Evolutionary conservation across 768 basidiomycete genomes (phyloP).

Genomic region (Lactarius hengduanensis): DNA sequence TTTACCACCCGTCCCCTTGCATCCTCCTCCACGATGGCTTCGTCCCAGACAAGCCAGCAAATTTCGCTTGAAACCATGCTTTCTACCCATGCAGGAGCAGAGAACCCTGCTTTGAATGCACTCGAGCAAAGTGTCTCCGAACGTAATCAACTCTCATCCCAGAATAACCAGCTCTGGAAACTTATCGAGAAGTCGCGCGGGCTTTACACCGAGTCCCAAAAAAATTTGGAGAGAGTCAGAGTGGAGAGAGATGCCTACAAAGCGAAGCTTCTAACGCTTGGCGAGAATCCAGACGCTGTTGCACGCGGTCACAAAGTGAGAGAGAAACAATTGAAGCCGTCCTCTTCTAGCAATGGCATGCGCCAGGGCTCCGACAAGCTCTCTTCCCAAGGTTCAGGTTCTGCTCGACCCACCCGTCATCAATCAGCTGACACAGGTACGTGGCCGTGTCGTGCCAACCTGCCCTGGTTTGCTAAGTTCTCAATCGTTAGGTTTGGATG

Average conservation of each 20-base stretch:
- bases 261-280: slow-evolving; percentile 36
- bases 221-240: slow-evolving; percentile 83
- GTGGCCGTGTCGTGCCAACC: slow-evolving; percentile 19
- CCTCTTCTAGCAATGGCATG: slow-evolving; percentile 35
- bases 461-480: slow-evolving; percentile 7
- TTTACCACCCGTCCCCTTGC: slow-evolving; percentile 30
- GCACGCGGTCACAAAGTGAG: slow-evolving; percentile 34
- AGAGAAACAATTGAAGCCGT: slow-evolving; percentile 34
- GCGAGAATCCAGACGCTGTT: slow-evolving; percentile 48
- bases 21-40: slow-evolving; percentile 31
- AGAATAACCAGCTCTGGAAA: slow-evolving; percentile 94
- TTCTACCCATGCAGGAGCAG: slow-evolving; percentile 48
- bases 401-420: slow-evolving; percentile 24
- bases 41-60: slow-evolving; percentile 34
- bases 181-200: slow-evolving; percentile 88
- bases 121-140: slow-evolving; percentile 78
- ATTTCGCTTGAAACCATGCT: slow-evolving; percentile 53
- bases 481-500: slow-evolving; percentile 6
- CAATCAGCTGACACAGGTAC: slow-evolving; percentile 40
- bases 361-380: slow-evolving; percentile 26
- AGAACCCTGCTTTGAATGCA: slow-evolving; percentile 56
- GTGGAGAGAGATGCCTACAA: slow-evolving; percentile 70
- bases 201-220: slow-evolving; percentile 75
- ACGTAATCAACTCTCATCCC: slow-evolving; percentile 73
- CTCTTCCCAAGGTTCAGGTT: slow-evolving; percentile 27